Evolutionary conservation across 331 rosid species (phyloP), one percentile per base, ranked within the genome.

Genomic region (Prunus yedoensis): DNA sequence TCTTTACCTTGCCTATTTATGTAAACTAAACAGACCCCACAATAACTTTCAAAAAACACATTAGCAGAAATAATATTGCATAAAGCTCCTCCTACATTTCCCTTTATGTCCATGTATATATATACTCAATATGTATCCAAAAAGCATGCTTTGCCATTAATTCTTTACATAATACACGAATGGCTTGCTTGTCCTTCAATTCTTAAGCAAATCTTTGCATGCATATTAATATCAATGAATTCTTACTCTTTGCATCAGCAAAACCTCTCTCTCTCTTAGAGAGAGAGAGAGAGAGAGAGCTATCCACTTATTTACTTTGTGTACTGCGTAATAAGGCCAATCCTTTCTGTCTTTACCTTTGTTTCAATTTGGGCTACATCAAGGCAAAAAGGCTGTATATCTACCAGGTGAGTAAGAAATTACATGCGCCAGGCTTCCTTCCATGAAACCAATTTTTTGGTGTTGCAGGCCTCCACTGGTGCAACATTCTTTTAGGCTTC

Each of bases 1-100:
- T 87, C 86, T 75, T 66, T 74, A 56, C 83, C 84, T 84, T 82
- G 77, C 66, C 86, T 77, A 53, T 69, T 86, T 78, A 71, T 60
- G 78, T 60, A 9, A 59, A 63, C 68, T 8, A 63, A 17, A 65
- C 28, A 65, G 51, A 35, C 49, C 68, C 68, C 49, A 32, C 68
- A 18, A 13, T 47, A 4, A 4, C 68, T 32, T 63, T 9, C 21
- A 32, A 32, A 35, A 63, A 38, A 38, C 43, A 38, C 43, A 38
- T 30, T 63, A 63, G 3, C n/a, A 32, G 23, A 45, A 63, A 18
- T 15, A 63, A 63, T 32, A 63, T 63, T 32, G 68, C 68, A 32
- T 17, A 30, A 16, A 60, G 66, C 66, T 60, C 43, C 66, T 10
- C 63, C 32, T 11, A 14, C 15, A 11, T 58, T 58, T 58, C 63